Evolutionary conservation across 495 filamentous ascomycete species (phyloP).

Genomic region (Beverwykella pulmonaria): DNA sequence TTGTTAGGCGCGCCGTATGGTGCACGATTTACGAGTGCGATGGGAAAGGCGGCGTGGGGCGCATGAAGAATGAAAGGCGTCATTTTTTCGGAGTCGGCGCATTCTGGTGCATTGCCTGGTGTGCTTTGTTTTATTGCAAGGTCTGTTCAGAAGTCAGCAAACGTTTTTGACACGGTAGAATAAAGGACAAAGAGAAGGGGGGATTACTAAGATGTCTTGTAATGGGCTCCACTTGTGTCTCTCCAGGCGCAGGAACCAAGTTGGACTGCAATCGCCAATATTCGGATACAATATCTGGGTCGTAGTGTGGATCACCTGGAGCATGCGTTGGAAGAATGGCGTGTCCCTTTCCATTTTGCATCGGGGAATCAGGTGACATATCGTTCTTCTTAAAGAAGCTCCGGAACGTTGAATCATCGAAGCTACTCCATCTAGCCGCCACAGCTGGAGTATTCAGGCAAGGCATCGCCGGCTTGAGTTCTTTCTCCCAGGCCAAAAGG

Average conservation of each 20-base stretch:
- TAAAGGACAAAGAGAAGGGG: neutral
- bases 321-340: slow-evolving; percentile 58
- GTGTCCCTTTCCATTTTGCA: neutral
- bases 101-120: slow-evolving; percentile 53
- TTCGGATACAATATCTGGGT: slow-evolving; percentile 60
- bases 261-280: slow-evolving; percentile 60
- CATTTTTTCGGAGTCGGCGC: slow-evolving; percentile 56
- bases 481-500: slow-evolving; percentile 70
- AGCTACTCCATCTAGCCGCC: slow-evolving; percentile 42
- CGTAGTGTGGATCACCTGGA: slow-evolving; percentile 63
- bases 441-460: slow-evolving; percentile 56
- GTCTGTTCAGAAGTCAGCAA: slow-evolving; percentile 36
- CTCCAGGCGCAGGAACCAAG: slow-evolving; percentile 52
- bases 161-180: neutral
- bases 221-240: slow-evolving; percentile 58
- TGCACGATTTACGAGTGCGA: slow-evolving; percentile 69
- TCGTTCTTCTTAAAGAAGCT: slow-evolving; percentile 27
- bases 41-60: slow-evolving; percentile 62
- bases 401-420: slow-evolving; percentile 38
- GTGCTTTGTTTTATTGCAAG: slow-evolving; percentile 59
- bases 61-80: slow-evolving; percentile 64
- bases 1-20: slow-evolving; percentile 67
- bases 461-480: slow-evolving; percentile 64
- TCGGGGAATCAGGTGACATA: slow-evolving; percentile 1
- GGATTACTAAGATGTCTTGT: slow-evolving; percentile 58